Evolutionary conservation across 106 monocot species (phyloP), one percentile per base, ranked within the genome.

Genomic region (Narthecium ossifragum): DNA sequence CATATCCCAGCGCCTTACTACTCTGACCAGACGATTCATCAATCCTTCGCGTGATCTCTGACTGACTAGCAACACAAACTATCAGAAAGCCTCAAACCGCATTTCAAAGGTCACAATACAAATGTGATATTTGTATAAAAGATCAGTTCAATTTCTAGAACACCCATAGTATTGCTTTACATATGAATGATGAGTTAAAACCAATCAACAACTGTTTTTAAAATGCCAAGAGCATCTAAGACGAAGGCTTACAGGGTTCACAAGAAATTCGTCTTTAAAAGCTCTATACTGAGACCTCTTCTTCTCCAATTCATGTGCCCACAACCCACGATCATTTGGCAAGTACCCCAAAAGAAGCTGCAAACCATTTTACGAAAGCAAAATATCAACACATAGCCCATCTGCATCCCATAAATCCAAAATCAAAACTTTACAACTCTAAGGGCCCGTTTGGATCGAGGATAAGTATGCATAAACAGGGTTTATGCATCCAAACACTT

Each of bases 21-120:
- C 66, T 83, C 31, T 36, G 55, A 46, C 63, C 59, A 26, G 57
- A 69, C 31, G 77, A 65, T 59, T 79, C 90, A 38, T 84, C 90
- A 80, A 86, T 62, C 78, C 80, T 90, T 39, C 90, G 80, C 5
- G 90, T 82, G 66, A 96, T 74, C 69, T 90, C 86, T 71, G 94
- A 81, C 94, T 96, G 94, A 75, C 80, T 78, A 92, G 59, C 75
- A 77, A 75, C 28, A 66, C 3, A 66, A 66, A 73, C 51, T 69
- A 52, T 86, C 55, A 86, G 82, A 70, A 65, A 67, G 26, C 34
- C 47, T 21, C 46, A 69, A 62, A 34, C 47, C 31, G 20, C 27
- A n/a, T n/a, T n/a, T n/a, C n/a, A n/a, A n/a, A n/a, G n/a, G n/a
- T 7, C 4, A 37, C 14, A 51, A 15, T 34, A 46, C 12, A 31